Evolutionary conservation across 805 yeast species (phyloP).

Genomic region (Starmera dryadoides): DNA sequence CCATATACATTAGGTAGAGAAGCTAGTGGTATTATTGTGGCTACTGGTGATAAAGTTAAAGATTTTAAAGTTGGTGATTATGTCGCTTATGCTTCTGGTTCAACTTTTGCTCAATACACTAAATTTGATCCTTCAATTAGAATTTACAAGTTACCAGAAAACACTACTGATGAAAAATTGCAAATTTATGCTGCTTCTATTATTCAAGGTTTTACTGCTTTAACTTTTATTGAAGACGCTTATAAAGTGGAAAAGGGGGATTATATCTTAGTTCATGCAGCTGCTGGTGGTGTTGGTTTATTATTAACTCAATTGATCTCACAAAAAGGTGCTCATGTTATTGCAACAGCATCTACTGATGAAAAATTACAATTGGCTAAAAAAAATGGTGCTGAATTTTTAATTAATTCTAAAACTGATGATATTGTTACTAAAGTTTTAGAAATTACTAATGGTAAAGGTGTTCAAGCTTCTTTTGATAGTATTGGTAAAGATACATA

Average conservation of each 20-base stretch:
- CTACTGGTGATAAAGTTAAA: constrained; percentile 52
- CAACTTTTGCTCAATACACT: constrained; percentile 71
- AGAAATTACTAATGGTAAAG: constrained; percentile 57
- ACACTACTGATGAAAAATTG: constrained; percentile 39
- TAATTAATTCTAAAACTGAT: constrained; percentile 48
- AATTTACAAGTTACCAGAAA: constrained; percentile 42
- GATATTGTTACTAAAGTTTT: constrained; percentile 48
- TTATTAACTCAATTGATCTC: constrained; percentile 58
- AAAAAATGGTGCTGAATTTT: constrained; percentile 67
- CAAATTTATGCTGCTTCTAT: constrained; percentile 53
- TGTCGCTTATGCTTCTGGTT: constrained; percentile 46
- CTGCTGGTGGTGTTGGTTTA: constrained; percentile 93
- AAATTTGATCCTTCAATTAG: constrained; percentile 30
- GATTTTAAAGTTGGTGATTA: constrained; percentile 60
- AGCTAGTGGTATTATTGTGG: constrained; percentile 64
- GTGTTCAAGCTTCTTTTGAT: constrained; percentile 66
- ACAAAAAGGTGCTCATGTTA: constrained; percentile 66
- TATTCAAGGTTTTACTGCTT: constrained; percentile 74
- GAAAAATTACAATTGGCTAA: constrained; percentile 66
- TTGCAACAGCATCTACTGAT: constrained; percentile 76
- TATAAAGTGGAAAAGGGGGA: constrained; percentile 66
- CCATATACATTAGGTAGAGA: constrained; percentile 73
- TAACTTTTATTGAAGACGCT: constrained; percentile 62
- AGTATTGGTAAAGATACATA: constrained; percentile 75
- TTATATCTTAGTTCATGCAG: constrained; percentile 74